Evolutionary conservation across 169 alveolate species (phyloP).

Genomic region (Amoebophrya sp.): DNA sequence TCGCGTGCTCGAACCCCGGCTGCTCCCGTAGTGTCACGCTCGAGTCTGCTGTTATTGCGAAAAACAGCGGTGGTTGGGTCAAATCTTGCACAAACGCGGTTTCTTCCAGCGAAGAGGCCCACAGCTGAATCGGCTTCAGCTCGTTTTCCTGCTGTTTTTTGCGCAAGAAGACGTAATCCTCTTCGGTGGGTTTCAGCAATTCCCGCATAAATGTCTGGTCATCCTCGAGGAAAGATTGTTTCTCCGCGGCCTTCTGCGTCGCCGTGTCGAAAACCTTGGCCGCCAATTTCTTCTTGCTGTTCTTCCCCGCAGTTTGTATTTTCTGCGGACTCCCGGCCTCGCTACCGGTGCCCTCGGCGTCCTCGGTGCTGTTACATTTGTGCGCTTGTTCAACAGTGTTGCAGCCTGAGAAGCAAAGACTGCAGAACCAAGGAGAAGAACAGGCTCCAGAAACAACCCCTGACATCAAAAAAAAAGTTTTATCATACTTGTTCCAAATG

Average conservation of each 20-base stretch:
- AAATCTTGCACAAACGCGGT: background rate
- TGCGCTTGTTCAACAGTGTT: too few relatives aligned
- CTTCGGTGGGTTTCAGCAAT: background rate
- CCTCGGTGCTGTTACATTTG: too few relatives aligned
- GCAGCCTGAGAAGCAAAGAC: too few relatives aligned
- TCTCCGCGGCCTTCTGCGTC: background rate
- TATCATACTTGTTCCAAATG: too few relatives aligned
- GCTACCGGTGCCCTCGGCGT: too few relatives aligned
- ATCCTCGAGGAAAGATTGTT: background rate
- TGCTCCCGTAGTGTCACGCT: too few relatives aligned
- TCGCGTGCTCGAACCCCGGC: background rate
- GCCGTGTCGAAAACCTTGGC: background rate
- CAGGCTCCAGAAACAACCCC: too few relatives aligned
- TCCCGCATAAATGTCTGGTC: background rate
- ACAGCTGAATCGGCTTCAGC: slow-evolving; percentile 5
- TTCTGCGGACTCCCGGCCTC: too few relatives aligned
- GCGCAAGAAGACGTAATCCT: background rate
- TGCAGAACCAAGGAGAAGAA: too few relatives aligned
- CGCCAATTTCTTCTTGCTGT: background rate
- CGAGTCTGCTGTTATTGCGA: background rate
- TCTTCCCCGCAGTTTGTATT: background rate
- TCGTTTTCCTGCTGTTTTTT: background rate
- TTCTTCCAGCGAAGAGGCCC: background rate
- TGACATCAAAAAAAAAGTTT: too few relatives aligned
- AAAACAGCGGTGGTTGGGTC: background rate